Percentiles rank a stretch among this genome's conserved stretches.
Evolutionary conservation across 2,329 filamentous ascomycete species (phyloP).

Genomic region (Neofusicoccum ribis): DNA sequence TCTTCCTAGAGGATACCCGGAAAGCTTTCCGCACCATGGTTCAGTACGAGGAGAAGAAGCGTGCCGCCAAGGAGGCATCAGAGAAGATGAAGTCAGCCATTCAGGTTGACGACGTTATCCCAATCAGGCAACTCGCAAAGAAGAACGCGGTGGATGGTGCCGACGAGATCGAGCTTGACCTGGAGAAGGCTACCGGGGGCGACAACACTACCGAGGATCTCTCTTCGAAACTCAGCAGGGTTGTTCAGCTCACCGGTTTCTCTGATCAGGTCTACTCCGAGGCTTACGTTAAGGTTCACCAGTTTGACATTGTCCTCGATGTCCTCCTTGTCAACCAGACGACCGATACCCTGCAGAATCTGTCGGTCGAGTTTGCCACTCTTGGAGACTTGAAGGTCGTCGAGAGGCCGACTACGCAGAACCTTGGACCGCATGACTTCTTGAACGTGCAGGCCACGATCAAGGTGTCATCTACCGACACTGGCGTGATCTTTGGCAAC

Average conservation of each 20-base stretch:
- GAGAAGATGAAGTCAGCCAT: conserved; percentile 93
- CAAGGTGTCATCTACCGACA: conserved; percentile 96
- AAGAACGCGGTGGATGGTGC: conserved; percentile 80
- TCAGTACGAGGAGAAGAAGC: conserved; percentile 95
- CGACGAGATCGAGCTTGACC: conserved; percentile 84
- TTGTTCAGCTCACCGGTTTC: conserved; percentile 97
- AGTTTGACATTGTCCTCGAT: conserved; percentile 97
- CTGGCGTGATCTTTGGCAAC: conserved; percentile 97
- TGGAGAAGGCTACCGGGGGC: conserved; percentile 92
- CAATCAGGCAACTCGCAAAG: conserved; percentile 89
- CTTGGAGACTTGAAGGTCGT: conserved; percentile 97
- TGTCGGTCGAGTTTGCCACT: conserved; percentile 98
- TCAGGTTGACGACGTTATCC: conserved; percentile 92
- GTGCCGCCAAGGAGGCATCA: conserved; percentile 87
- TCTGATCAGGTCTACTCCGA: conserved; percentile 98
- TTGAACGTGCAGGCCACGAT: conserved; percentile 98
- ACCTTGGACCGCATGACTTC: conserved; percentile 92
- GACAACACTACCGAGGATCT: conserved; percentile 82
- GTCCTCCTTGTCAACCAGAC: conserved; percentile 97
- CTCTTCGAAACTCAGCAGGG: conserved; percentile 89
- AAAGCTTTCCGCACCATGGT: conserved; percentile 98
- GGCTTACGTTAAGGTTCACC: conserved; percentile 97
- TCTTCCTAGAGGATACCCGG: conserved; percentile 91
- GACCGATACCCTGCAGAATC: conserved; percentile 90
- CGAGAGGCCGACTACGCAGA: conserved; percentile 93